These are phyloP conservation scores for Botrytis sinoallii DNA, from an alignment of 2,329 filamentous ascomycete genomes.

Conservation along the genomic window DNA sequence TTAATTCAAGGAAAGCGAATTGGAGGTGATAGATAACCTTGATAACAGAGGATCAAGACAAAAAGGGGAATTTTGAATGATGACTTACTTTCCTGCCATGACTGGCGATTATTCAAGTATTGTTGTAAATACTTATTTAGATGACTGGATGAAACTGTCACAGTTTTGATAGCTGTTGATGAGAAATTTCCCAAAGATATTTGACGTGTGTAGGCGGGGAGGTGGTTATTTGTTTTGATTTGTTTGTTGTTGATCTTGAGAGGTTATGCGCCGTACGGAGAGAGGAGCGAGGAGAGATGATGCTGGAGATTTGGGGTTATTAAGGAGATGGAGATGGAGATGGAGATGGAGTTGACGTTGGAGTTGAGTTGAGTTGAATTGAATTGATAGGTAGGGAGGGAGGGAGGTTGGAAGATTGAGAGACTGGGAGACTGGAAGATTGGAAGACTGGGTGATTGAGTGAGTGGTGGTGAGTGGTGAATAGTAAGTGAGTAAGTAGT, in stretches of 20 bases:
- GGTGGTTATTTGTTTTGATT: not conserved
- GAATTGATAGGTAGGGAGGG: not conserved
- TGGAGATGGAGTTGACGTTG: not conserved
- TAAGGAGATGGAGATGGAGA: not conserved
- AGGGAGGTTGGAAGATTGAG: too few relatives aligned
- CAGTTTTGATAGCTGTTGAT: not conserved
- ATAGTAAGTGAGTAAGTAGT: too few relatives aligned
- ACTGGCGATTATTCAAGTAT: slow-evolving; percentile 10
- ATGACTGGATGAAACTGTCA: not conserved
- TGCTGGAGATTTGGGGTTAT: not conserved
- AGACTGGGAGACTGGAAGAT: not conserved
- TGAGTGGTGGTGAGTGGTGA: not conserved
- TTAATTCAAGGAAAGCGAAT: not conserved
- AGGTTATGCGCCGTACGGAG: not conserved
- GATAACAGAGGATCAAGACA: not conserved
- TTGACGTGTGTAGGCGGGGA: not conserved
- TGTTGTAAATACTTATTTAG: not conserved
- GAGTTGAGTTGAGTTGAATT: not conserved
- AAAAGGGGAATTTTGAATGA: not conserved
- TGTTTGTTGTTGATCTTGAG: not conserved
- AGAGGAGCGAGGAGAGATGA: not conserved
- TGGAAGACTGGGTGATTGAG: too few relatives aligned
- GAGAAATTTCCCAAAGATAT: not conserved
- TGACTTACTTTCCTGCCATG: slow-evolving; percentile 18
- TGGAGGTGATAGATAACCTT: not conserved